phyloP scores from a whole-genome alignment of 306 rosid genomes.

The Benincasa hispida region DNA sequence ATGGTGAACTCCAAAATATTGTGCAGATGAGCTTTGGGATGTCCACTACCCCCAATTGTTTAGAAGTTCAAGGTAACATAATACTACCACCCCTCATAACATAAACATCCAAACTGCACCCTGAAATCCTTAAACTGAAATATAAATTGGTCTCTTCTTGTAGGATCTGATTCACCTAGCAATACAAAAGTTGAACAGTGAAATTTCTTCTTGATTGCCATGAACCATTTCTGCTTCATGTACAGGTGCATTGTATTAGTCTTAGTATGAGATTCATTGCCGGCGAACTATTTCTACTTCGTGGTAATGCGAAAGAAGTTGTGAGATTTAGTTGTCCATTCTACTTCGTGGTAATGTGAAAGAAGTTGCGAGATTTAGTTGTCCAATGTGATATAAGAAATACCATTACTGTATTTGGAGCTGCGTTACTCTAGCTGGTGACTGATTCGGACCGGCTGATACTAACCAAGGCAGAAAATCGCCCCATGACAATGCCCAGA shows the following conservation, averaged over 20 bases:
- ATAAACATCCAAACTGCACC: not conserved
- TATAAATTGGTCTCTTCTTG: constrained; percentile 9
- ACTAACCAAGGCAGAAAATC: not conserved
- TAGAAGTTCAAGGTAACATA: constrained; percentile 2
- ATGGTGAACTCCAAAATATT: constrained; percentile 84
- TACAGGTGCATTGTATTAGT: not conserved
- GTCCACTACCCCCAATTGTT: constrained; percentile 4
- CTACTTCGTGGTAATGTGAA: not conserved
- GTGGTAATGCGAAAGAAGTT: not conserved
- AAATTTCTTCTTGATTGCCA: not conserved
- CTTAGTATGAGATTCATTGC: not conserved
- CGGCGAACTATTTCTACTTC: not conserved
- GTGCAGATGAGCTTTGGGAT: constrained; percentile 75
- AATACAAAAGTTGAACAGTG: constrained; percentile 62
- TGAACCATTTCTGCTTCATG: constrained; percentile 2
- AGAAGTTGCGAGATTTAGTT: not conserved
- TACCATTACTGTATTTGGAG: not conserved
- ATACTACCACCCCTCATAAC: not conserved
- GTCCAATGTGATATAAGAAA: constrained; percentile 2
- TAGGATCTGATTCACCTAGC: constrained; percentile 33
- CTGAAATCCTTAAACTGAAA: constrained; percentile 3
- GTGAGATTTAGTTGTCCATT: not conserved
- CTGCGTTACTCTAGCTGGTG: not conserved
- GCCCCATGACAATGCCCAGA: not conserved
- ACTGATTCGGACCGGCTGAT: not conserved